phyloP scores from a whole-genome alignment of 2,329 filamentous ascomycete genomes.

The Beauveria medogensis region DNA sequence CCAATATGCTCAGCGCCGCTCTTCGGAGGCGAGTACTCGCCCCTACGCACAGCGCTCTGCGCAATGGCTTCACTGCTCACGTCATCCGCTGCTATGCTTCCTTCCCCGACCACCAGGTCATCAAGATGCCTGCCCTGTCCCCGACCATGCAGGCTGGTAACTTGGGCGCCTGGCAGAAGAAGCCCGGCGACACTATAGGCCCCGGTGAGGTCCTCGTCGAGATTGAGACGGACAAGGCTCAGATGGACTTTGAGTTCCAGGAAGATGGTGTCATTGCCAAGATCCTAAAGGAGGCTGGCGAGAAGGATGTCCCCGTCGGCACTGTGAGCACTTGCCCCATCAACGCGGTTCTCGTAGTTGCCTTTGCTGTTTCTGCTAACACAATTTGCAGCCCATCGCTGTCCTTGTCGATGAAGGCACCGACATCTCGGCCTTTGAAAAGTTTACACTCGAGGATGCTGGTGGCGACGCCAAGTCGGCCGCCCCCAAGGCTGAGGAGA shows the following conservation, averaged over 20 bases:
- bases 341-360: not conserved
- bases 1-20: conserved; percentile 53
- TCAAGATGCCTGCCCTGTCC: conserved; percentile 96
- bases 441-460: conserved; percentile 81
- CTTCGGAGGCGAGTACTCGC: conserved; percentile 54
- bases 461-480: conserved; percentile 66
- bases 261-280: conserved; percentile 95
- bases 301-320: conserved; percentile 90
- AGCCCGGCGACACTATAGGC: conserved; percentile 75
- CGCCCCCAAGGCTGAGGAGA: conserved; percentile 59
- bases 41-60: conserved; percentile 40
- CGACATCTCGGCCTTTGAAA: conserved; percentile 81
- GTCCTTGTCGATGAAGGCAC: conserved; percentile 86
- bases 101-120: conserved; percentile 87
- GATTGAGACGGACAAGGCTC: conserved; percentile 99
- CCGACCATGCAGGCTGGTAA: conserved; percentile 96
- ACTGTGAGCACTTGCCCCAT: conserved; percentile 57
- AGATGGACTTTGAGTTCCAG: conserved; percentile 99
- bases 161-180: conserved; percentile 97
- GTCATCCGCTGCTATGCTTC: conserved; percentile 65
- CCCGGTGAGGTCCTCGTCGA: conserved; percentile 95
- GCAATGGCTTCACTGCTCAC: conserved; percentile 43
- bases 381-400: conserved; percentile 69
- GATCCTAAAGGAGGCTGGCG: conserved; percentile 83
- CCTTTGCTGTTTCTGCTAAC: not conserved